Evolutionary conservation across 1,284 basidiomycete species (phyloP).

Genomic region (Irpex sp.): DNA sequence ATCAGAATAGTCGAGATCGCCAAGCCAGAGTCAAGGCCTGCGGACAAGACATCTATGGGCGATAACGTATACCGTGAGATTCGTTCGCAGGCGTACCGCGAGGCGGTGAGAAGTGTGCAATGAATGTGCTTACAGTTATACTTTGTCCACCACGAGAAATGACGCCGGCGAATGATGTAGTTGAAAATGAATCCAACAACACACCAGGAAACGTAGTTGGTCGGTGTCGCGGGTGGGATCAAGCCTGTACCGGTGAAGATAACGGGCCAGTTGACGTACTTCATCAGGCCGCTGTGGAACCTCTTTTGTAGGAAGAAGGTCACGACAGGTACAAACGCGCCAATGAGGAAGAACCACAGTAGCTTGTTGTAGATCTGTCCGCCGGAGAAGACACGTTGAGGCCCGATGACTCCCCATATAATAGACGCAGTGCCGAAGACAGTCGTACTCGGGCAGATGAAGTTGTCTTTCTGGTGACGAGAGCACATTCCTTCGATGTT

Average conservation of each 20-base stretch:
- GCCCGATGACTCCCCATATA: constrained; percentile 42
- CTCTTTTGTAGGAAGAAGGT: constrained; percentile 33
- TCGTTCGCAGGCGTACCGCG: background rate
- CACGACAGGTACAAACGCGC: constrained; percentile 39
- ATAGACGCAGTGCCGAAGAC: constrained; percentile 38
- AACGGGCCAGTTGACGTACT: constrained; percentile 38
- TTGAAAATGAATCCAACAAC: constrained; percentile 47
- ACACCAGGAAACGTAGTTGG: constrained; percentile 41
- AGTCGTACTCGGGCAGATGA: constrained; percentile 31
- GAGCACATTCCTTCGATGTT: constrained; percentile 41
- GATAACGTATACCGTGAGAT: background rate
- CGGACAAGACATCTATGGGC: constrained; percentile 46
- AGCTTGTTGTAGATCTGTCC: constrained; percentile 28
- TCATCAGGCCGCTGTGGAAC: constrained; percentile 21
- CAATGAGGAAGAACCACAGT: constrained; percentile 51
- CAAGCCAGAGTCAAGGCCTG: constrained; percentile 49
- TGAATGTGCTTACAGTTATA: constrained; percentile 38
- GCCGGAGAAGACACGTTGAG: constrained; percentile 33
- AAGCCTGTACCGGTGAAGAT: constrained; percentile 43
- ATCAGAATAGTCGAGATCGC: constrained; percentile 44
- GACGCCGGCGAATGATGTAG: constrained; percentile 39
- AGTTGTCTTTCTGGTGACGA: constrained; percentile 29
- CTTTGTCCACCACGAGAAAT: constrained; percentile 49
- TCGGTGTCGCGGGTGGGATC: constrained; percentile 44
- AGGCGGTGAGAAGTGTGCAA: background rate